Base-by-base conservation (phyloP, 306 rosid genomes). In the Lathyrus sativus region DNA sequence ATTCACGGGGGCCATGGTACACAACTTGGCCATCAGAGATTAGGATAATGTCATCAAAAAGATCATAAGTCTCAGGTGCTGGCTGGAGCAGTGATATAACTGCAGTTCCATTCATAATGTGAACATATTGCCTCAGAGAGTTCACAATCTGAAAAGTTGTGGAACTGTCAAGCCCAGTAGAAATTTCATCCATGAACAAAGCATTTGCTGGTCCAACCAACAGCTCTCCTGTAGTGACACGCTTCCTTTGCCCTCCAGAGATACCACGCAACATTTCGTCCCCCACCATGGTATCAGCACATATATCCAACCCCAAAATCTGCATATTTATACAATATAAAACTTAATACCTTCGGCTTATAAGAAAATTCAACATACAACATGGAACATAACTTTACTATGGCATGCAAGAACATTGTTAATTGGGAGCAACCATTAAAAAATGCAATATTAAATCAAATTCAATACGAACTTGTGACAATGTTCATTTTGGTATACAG, bases 201-300 rank as follows among this genome's bases (percentile, higher is more conserved):
- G 83, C 87, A 24, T 83, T 80, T 22, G 83, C 81, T 1, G 87
- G 87, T 54, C 90, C 87, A 61, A 85, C 90, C 45, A 85, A 57
- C 87, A 85, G 78, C 74, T 85, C 90, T 38, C 85, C 90, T 37
- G 91, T 87, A 2, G 98, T 92, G 1, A 92, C 86, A 51, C 98
- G 98, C 75, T 92, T 92, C 81, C 89, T 92, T 61, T 92, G 88
- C 15, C 98, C 98, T 19, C 98, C 98, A 3, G 98, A 92, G 65
- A 92, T 86, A n/a, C 98, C 98, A 39, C 96, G 80, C 78, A 91
- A 69, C 92, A 87, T 87, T n/a, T 86, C 91, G 73, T 84, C 86
- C 31, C 98, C 98, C 31, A 92, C 92, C 85, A 89, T 76, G 6
- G 85, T 89, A 65, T 92, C 96, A 50, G 98, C 86, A 68, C 98